phyloP scores from a whole-genome alignment of 352 stramenopile genomes.

The Phytophthora ohioensis region DNA sequence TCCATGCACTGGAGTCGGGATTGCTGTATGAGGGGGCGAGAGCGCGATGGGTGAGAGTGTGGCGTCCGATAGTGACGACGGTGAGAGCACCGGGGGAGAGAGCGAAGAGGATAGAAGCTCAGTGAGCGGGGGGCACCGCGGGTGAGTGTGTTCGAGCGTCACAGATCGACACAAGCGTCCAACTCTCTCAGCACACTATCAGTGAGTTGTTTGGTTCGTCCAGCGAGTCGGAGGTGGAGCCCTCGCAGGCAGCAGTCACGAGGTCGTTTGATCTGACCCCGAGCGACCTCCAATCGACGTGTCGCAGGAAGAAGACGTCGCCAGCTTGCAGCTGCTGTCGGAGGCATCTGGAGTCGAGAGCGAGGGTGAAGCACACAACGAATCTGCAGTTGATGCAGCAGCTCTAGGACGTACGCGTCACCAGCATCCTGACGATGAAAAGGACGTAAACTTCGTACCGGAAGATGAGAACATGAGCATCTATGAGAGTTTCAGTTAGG shows the following conservation, averaged over 20 bases:
- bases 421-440: background rate
- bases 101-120: background rate
- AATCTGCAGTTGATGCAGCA: background rate
- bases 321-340: background rate
- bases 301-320: background rate
- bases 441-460: constrained; percentile 7
- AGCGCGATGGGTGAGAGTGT: no score
- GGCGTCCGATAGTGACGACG: no score
- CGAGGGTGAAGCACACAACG: background rate
- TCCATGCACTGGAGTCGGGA: constrained; percentile 2
- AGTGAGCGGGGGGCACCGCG: background rate
- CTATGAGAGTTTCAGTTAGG: constrained; percentile 6
- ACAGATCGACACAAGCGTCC: constrained; percentile 23
- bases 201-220: constrained; percentile 3
- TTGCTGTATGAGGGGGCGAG: constrained; percentile 1
- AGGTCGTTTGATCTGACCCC: constrained; percentile 14
- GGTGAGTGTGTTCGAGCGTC: background rate
- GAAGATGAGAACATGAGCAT: background rate
- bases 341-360: background rate
- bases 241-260: constrained; percentile 20
- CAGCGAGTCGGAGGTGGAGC: constrained; percentile 4
- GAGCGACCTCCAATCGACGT: background rate
- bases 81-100: background rate
- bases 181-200: constrained; percentile 9
- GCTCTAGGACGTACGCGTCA: background rate